Base-by-base conservation (phyloP, 768 basidiomycete genomes). In the Clathrus columnatus region DNA sequence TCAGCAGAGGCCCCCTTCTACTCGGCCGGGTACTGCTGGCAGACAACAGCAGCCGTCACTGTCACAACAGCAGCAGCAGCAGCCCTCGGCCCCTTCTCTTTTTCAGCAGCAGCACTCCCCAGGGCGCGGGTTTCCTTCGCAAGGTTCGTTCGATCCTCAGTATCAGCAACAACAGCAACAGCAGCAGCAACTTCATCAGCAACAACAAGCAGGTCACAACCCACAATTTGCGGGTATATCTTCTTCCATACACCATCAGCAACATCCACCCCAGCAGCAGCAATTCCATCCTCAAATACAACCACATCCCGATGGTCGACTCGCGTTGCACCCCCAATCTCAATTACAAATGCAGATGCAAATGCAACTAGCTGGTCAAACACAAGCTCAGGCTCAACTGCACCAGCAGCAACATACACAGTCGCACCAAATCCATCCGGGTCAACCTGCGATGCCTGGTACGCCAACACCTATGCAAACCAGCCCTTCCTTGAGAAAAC, bases 61-160 rank as follows among this genome's bases (percentile, higher is more conserved):
- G 24, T n/a, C 50, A 44, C 45, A 54, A 54, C 56, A 54, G 18
- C 47, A 44, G 7, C 53, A n/a, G 18, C 28, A 36, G 4, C 51
- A 57, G 4, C 44, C 51, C 46, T 53, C 51, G 14, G n/a, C 41
- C 28, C 67, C 67, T n/a, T 61, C 68, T 7, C 63, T 61, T 28
- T 64, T 67, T 30, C 68, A 67, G 28, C 62, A 62, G 2, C 62
- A 60, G 27, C 64, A 63, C 18, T 66, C 66, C 50, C 64, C 7
- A 32, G 7, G n/a, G 10, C 36, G 54, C 21, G 52, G 56, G 44
- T 50, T 32, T 41, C 36, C 50, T 24, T 41, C 42, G 18, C 56
- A 52, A 36, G 36, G 36, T n/a, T n/a, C 36, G 11, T 36, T 26
- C 47, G 54, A 48, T 45, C 30, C 58, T n/a, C 61, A 60, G 59